A percentile compares a stretch with the other conserved stretches of the same genome.
Evolutionary conservation across 2,329 filamentous ascomycete genomes (phyloP).

Genomic region (Aureobasidium mangrovei): DNA sequence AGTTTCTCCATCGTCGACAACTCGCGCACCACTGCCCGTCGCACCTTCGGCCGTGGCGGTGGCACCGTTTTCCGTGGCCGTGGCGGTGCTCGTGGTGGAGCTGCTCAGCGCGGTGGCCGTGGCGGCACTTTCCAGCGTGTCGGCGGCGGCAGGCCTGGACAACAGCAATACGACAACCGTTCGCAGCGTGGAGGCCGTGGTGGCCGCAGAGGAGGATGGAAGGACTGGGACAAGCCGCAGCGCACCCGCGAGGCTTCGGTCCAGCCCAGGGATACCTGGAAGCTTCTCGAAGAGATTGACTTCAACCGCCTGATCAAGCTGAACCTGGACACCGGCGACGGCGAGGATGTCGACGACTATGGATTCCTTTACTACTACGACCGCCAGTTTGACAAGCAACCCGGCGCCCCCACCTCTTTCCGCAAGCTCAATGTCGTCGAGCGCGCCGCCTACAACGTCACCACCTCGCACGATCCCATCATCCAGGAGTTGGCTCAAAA

Average conservation of each 20-base stretch:
- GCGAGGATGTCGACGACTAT: slow-evolving; percentile 90
- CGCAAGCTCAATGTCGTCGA: slow-evolving; percentile 82
- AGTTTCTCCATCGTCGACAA: slow-evolving; percentile 98
- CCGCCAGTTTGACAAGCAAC: slow-evolving; percentile 85
- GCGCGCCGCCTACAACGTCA: slow-evolving; percentile 95
- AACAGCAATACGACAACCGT: slow-evolving; percentile 64
- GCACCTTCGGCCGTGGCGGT: slow-evolving; percentile 74
- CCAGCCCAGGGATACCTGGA: slow-evolving; percentile 93
- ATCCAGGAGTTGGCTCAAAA: slow-evolving; percentile 96
- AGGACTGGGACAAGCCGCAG: slow-evolving; percentile 96
- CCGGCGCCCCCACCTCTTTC: slow-evolving; percentile 74
- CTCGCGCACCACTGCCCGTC: slow-evolving; percentile 74
- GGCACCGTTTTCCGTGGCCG: slow-evolving; percentile 80
- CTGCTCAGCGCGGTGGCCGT: slow-evolving; percentile 58
- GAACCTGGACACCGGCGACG: slow-evolving; percentile 88
- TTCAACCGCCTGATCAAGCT: slow-evolving; percentile 92
- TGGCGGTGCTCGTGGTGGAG: slow-evolving; percentile 58
- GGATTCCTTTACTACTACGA: slow-evolving; percentile 99
- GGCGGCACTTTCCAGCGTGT: slow-evolving; percentile 62
- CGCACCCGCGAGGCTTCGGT: slow-evolving; percentile 93
- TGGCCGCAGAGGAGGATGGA: slow-evolving; percentile 91
- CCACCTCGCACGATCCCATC: slow-evolving; percentile 88
- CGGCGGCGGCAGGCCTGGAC: slow-evolving; percentile 57
- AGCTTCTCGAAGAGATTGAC: slow-evolving; percentile 94
- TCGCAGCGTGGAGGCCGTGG: slow-evolving; percentile 62